Conservation (phyloP, 108 stramenopile species). For the Heterococcus sp. region DNA sequence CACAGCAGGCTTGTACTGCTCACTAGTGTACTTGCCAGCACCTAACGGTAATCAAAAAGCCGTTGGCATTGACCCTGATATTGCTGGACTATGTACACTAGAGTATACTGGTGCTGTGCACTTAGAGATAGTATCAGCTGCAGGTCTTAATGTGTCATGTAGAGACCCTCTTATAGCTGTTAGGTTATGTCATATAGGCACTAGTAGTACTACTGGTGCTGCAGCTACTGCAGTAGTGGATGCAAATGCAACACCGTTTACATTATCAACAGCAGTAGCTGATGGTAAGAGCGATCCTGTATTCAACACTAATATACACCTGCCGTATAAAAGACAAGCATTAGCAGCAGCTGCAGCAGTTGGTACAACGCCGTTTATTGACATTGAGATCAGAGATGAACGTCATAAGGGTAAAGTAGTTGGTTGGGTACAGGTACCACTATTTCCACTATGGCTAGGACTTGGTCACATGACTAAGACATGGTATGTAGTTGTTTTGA, state of each 20-base stretch:
- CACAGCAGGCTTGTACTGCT: background rate
- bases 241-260: no score
- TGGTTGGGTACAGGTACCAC: conserved; percentile 6
- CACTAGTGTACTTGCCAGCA: background rate
- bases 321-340: background rate
- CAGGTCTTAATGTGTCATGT: no score
- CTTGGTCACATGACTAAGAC: conserved; percentile 33
- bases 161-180: no score
- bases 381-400: conserved; percentile 1
- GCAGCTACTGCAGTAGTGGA: no score
- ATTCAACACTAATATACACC: background rate
- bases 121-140: background rate
- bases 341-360: background rate
- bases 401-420: conserved; percentile 1
- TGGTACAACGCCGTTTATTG: conserved; percentile 7
- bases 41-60: background rate
- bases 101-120: background rate
- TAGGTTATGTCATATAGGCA: no score
- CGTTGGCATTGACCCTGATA: background rate
- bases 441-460: conserved; percentile 13
- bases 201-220: no score
- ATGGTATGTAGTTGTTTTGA: no score
- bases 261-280: background rate
- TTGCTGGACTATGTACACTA: background rate
- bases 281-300: background rate